Percentiles rank a stretch among this genome's conserved stretches.
Evolutionary conservation across 345 rosid species (phyloP).

Genomic region (rapeseed (Brassica napus)): DNA sequence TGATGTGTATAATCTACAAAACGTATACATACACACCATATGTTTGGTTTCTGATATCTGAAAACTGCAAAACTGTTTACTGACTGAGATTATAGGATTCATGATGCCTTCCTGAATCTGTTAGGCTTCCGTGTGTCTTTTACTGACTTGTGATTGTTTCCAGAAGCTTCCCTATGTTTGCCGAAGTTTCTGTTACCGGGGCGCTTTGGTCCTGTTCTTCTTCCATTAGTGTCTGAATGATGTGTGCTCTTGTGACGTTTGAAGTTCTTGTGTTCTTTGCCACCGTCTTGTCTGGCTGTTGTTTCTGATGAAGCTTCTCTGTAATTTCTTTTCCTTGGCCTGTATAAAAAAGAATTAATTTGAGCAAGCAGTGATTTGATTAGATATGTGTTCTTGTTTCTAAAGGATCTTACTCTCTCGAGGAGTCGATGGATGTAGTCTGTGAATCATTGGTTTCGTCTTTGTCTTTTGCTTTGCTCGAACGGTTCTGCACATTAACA

Average conservation of each 20-base stretch:
- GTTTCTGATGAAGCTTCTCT: conserved; percentile 30
- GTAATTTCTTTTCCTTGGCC: conserved; percentile 31
- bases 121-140: conserved; percentile 34
- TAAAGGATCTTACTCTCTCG: conserved; percentile 36
- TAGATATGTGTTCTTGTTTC: background rate
- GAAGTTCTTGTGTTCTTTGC: conserved; percentile 25
- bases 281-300: conserved; percentile 22
- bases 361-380: conserved; percentile 9
- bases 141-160: conserved; percentile 29
- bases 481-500: conserved; percentile 65
- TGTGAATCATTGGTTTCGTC: conserved; percentile 40
- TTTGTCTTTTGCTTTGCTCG: conserved; percentile 54
- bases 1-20: conserved; percentile 36
- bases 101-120: conserved; percentile 33
- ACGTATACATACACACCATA: conserved; percentile 25
- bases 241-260: conserved; percentile 32
- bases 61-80: conserved; percentile 22
- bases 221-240: conserved; percentile 19
- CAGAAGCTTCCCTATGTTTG: conserved; percentile 34
- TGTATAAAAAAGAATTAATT: conserved; percentile 2
- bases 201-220: conserved; percentile 30
- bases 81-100: conserved; percentile 18
- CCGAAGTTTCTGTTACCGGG: conserved; percentile 32
- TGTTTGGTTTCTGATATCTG: conserved; percentile 22
- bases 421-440: conserved; percentile 16